Base-by-base conservation (phyloP, 1,139 yeast species). In the Saccharomyces pastorianus region DNA sequence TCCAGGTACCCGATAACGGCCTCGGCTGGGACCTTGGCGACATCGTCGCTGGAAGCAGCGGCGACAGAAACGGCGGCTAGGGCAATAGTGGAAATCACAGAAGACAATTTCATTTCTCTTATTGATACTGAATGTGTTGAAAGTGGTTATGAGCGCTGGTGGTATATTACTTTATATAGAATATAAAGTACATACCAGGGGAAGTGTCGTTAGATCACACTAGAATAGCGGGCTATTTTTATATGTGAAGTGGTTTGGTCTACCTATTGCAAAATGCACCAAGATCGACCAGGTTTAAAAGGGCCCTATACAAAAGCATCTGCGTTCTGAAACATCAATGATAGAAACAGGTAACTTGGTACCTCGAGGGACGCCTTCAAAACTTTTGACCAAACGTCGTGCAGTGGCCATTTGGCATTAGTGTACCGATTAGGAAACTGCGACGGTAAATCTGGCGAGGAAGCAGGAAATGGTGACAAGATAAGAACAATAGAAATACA, bases 21-120 rank as follows among this genome's bases (percentile, higher is more conserved):
- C 20, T 55, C 52, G 41, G 60, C 51, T 50, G 64, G 64, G 13
- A 38, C 42, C 4, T 38, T 8, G 23, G 23, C 42, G 23, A 17
- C 4, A 38, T 38, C 25, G 11, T 38, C 42, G 4, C 11, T 17
- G 23, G 42, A 38, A 38, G 23, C 8, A n/a, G 61, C 59, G 41
- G 60, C 62, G 23, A 61, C 46, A 11, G 60, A 58, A 47, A 62
- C 49, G 23, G 56, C 31, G 8, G 55, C 52, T 42, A 61, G 51
- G 25, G 61, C 54, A 17, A 59, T 20, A 27, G 61, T 46, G 47
- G 59, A 46, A 51, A 58, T 41, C 23, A 20, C 23, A 48, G 57
- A 38, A 17, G 61, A 58, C 11, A 61, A 55, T 49, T 57, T 61
- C 64, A 61, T 61, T 46, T 41, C 23, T 57, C 23, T 23, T 4